Evolutionary conservation across 495 filamentous ascomycete species (phyloP).

Genomic region (Talaromyces proteolyticus): DNA sequence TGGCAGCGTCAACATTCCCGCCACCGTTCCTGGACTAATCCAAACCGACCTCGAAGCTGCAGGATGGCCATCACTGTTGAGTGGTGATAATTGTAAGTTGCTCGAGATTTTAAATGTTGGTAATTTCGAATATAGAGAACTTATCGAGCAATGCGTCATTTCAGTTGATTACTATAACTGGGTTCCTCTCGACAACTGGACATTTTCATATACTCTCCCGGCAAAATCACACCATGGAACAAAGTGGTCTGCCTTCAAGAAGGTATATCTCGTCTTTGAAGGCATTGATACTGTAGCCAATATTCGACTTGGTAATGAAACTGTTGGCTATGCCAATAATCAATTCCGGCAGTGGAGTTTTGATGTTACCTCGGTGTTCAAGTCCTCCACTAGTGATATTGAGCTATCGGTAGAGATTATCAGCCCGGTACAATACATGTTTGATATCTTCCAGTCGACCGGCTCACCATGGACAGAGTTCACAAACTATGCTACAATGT

Average conservation of each 20-base stretch:
- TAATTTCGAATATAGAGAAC: background rate
- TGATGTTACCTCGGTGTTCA: conserved; percentile 38
- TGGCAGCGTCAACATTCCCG: background rate
- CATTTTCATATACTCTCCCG: background rate
- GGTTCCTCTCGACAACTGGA: background rate
- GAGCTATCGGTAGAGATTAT: conserved; percentile 35
- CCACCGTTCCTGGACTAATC: background rate
- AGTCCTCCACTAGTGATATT: conserved; percentile 21
- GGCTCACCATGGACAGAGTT: background rate
- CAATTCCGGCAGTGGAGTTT: conserved; percentile 55
- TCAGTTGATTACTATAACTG: background rate
- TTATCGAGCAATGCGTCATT: background rate
- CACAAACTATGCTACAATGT: background rate
- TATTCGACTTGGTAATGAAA: conserved; percentile 42
- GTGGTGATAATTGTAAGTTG: background rate
- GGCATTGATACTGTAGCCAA: conserved; percentile 49
- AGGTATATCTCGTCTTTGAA: conserved; percentile 33
- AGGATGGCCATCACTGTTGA: background rate
- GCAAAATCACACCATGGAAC: background rate
- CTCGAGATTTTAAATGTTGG: background rate
- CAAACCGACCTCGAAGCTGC: background rate
- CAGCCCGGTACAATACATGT: conserved; percentile 30
- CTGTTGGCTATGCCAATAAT: conserved; percentile 49
- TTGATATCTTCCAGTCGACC: conserved; percentile 26
- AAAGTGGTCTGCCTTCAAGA: background rate